A percentile compares a stretch with the other conserved stretches of the same genome.
Conservation (phyloP, 148 eudicot species). For the Fallopia convolvulus region DNA sequence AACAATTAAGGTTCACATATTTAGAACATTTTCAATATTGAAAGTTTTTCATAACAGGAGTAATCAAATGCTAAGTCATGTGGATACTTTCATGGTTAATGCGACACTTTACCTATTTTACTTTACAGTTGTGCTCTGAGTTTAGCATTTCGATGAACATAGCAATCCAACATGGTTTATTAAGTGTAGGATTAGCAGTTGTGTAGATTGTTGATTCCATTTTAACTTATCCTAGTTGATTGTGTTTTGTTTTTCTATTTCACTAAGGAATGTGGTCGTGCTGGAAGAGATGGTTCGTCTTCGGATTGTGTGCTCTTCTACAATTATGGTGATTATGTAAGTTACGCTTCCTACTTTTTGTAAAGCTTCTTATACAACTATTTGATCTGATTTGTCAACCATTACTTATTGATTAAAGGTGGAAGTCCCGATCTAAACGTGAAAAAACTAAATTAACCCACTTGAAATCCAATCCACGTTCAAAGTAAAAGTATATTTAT, state of each 20-base stretch:
- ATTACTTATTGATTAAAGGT: not conserved
- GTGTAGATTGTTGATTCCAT: not conserved
- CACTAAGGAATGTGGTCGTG: constrained; percentile 94
- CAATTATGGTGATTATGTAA: constrained; percentile 90
- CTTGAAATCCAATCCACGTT: not conserved
- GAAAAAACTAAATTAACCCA: not conserved
- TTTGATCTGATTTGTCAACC: not conserved
- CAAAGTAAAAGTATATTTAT: not conserved
- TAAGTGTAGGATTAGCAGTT: not conserved
- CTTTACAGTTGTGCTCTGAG: not conserved
- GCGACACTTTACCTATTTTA: not conserved
- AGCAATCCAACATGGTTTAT: not conserved
- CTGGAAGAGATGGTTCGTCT: constrained; percentile 91
- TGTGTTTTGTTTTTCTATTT: constrained; percentile 7
- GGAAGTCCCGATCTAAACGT: not conserved
- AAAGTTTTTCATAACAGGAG: not conserved
- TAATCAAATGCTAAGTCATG: not conserved
- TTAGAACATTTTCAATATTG: not conserved
- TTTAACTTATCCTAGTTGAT: not conserved
- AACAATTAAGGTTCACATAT: not conserved
- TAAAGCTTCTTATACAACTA: too few relatives aligned
- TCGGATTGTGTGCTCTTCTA: constrained; percentile 85
- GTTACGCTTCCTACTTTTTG: constrained; percentile 13
- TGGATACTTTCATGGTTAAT: not conserved
- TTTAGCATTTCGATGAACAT: not conserved